Base-by-base conservation (phyloP, 805 yeast genomes). In the Candida rishiriensis region DNA sequence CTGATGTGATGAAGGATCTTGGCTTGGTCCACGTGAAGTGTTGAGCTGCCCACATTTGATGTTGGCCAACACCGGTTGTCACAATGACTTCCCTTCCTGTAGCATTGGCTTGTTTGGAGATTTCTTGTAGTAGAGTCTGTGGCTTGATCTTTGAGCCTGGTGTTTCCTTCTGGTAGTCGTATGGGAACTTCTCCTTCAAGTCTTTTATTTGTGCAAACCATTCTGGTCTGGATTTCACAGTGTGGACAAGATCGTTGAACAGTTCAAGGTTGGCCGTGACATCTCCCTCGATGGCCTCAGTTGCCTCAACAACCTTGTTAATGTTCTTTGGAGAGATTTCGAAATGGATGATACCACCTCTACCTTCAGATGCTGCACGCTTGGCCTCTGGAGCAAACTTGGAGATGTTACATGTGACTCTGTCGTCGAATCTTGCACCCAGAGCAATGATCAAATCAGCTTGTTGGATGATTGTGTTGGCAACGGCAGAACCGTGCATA, bases 11-110 rank as follows among this genome's bases (percentile, higher is more conserved):
- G 72, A 93, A 84, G 40, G 95, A 76, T 68, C 98, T 81, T 58
- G 99, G 99, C 51, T 78, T 71, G 49, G 82, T 84, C 96, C 97
- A 91, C 41, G 89, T 80, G 81, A 86, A 90, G 69, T 89, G 90
- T 72, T 93, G 99, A 28, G 98, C 98, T 33, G 98, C 95, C 99
- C 99, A 91, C 99, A 91, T 91, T 74, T 91, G 99, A 76, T 91
- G 99, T 75, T 93, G 99, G 49, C 99, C 99, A 42, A 93, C 98
- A 76, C 99, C 99, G 32, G 99, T 93, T 42, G 98, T 85, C 56
- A 91, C 84, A 57, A 90, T 79, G 47, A 88, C 89, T 56, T 86
- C 90, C 60, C 79, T 86, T 51, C 73, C 73, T 44, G 76, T 75
- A 43, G 71, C 77, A 40, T 70, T 66, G 29, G 89, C 82, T 55